Evolutionary conservation across 495 filamentous ascomycete genomes (phyloP).

Genomic region (Tuber indicum): DNA sequence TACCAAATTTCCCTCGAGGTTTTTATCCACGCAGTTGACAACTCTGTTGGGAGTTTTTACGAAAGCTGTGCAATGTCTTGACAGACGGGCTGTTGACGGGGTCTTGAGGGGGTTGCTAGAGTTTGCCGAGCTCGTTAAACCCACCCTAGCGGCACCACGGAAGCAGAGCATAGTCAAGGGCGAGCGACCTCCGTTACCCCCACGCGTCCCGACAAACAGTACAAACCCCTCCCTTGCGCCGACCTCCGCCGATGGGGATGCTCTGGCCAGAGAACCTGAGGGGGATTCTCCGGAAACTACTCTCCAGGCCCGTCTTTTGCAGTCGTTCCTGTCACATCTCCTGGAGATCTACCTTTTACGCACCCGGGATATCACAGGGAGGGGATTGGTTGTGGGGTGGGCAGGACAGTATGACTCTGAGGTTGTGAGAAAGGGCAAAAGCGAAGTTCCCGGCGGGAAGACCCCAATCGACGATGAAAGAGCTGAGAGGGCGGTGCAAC

Average conservation of each 20-base stretch:
- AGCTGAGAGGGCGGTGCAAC: conserved; percentile 32
- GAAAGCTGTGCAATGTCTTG: conserved; percentile 36
- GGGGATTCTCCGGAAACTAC: conserved; percentile 50
- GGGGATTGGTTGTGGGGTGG: conserved; percentile 66
- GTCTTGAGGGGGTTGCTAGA: conserved; percentile 27
- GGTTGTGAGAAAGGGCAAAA: conserved; percentile 36
- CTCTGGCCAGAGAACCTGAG: conserved; percentile 49
- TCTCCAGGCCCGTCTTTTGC: conserved; percentile 63
- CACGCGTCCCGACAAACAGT: conserved; percentile 27
- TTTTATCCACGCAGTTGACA: conserved; percentile 75
- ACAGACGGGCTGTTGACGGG: conserved; percentile 31
- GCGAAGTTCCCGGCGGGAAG: conserved; percentile 36
- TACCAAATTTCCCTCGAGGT: conserved; percentile 85
- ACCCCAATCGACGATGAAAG: conserved; percentile 40
- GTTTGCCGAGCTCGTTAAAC: conserved; percentile 36
- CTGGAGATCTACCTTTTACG: conserved; percentile 69
- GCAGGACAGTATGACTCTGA: conserved; percentile 51
- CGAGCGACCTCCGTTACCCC: conserved; percentile 37
- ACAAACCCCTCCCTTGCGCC: conserved; percentile 14
- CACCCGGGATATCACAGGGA: conserved; percentile 46
- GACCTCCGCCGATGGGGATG: background rate
- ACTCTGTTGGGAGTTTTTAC: conserved; percentile 43
- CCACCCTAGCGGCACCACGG: conserved; percentile 22
- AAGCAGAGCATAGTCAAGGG: conserved; percentile 23
- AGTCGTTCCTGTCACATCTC: conserved; percentile 79